Evolutionary conservation across 1,284 basidiomycete genomes (phyloP).

Genomic region (Blastosporella zonata): DNA sequence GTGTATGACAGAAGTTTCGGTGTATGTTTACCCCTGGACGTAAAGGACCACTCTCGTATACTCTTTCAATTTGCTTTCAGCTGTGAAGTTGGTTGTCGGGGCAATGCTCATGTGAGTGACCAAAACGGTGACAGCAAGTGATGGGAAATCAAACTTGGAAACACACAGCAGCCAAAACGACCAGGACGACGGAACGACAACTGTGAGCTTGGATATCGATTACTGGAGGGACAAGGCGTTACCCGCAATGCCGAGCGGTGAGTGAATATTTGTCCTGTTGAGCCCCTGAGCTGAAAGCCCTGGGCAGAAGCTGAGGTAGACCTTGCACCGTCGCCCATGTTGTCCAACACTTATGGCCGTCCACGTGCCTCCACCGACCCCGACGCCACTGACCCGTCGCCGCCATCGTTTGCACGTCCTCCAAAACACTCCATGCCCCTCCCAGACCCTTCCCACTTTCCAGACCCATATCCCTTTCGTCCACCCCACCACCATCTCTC

Average conservation of each 20-base stretch:
- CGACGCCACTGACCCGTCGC: constrained; percentile 14
- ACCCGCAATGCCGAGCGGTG: constrained; percentile 26
- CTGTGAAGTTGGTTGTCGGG: background rate
- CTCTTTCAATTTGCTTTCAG: background rate
- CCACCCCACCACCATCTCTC: constrained; percentile 41
- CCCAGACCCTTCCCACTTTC: constrained; percentile 63
- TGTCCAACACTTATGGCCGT: constrained; percentile 26
- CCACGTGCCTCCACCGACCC: constrained; percentile 31
- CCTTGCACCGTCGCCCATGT: constrained; percentile 31
- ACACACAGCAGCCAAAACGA: constrained; percentile 11
- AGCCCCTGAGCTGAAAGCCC: constrained; percentile 9
- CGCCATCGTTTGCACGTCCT: constrained; percentile 41
- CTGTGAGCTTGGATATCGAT: constrained; percentile 9
- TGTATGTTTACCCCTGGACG: background rate
- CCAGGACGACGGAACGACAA: constrained; percentile 2
- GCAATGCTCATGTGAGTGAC: constrained; percentile 11
- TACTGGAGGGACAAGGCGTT: constrained; percentile 27
- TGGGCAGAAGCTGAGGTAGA: constrained; percentile 21
- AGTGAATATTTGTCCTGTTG: constrained; percentile 2
- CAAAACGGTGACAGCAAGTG: constrained; percentile 14
- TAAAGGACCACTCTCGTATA: background rate
- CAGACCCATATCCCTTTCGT: constrained; percentile 50
- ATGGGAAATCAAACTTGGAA: constrained; percentile 16
- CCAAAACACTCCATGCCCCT: constrained; percentile 43
- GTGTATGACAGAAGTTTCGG: background rate